Evolutionary conservation across 257 asterid genomes (phyloP), one percentile per base, ranked within the genome.

Genomic region (Coffea canephora): DNA sequence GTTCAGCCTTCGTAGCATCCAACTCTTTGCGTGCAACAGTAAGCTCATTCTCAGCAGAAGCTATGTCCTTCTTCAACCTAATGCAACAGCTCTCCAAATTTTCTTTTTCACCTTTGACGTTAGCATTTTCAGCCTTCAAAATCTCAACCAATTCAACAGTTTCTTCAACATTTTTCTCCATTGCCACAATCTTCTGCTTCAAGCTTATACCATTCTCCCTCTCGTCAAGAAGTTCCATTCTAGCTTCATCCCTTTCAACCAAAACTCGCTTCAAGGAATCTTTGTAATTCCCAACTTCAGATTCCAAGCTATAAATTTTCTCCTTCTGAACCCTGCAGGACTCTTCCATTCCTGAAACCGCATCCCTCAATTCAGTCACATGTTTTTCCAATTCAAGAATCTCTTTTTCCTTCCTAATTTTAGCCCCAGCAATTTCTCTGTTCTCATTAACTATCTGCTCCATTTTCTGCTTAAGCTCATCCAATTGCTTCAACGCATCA

Each of bases 371-470:
- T 64, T 83, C 86, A 73, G 62, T 78, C n/a, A 85, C 87, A 81
- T 83, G 82, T 73, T 84, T 87, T 74, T 65, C 85, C 88, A 92
- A 80, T 39, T 74, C 86, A 77, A 69, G 78, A n/a, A 90, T 80
- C 83, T 89, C 89, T 55, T 50, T 43, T 41, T 87, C 91, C 61
- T 77, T 77, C 50, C 82, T 76, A 41, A 31, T 75, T 73, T 88
- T 90, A 25, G 86, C 91, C 82, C 82, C 91, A 68, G 79, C 52
- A 55, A 92, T 34, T 48, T 19, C 80, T 54, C 10, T 75, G 74
- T 87, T 94, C 84, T 90, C 93, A 61, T n/a, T 77, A 67, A 73
- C 85, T 34, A 90, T 41, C 77, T 55, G 84, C 73, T 86, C 89
- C 21, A 85, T 13, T 78, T 83, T 80, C 21, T 2, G 69, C 74